Conservation (phyloP, 345 rosid species). For the Arabis alpina region DNA sequence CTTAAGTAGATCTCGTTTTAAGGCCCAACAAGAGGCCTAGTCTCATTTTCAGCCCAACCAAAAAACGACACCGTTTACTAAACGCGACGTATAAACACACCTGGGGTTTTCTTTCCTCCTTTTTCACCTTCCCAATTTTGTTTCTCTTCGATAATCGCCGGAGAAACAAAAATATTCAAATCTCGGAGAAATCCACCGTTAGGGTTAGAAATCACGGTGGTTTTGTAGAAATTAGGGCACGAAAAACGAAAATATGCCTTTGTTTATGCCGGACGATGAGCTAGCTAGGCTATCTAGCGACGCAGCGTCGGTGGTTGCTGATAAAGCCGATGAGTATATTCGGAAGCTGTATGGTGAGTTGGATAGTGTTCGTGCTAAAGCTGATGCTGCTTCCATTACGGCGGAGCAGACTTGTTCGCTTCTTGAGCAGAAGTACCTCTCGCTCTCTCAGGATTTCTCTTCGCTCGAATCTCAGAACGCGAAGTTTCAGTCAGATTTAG, state of each 20-base stretch:
- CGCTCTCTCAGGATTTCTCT: slow-evolving; percentile 67
- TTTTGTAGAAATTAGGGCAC: slow-evolving; percentile 34
- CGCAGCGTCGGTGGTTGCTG: slow-evolving; percentile 61
- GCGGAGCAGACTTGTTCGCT: slow-evolving; percentile 97
- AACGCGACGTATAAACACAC: slow-evolving; percentile 8
- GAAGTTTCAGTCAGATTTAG: slow-evolving; percentile 72
- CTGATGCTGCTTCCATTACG: slow-evolving; percentile 84
- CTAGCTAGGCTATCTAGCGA: slow-evolving; percentile 66
- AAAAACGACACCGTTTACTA: neutral
- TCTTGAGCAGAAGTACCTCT: slow-evolving; percentile 91
- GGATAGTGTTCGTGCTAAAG: slow-evolving; percentile 75
- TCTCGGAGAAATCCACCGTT: slow-evolving; percentile 10
- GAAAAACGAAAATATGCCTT: slow-evolving; percentile 56
- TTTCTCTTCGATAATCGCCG: slow-evolving; percentile 4
- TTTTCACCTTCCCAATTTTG: slow-evolving; percentile 21
- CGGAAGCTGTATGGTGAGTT: slow-evolving; percentile 59
- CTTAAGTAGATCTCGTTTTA: neutral
- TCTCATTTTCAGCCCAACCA: neutral
- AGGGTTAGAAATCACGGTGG: slow-evolving; percentile 16
- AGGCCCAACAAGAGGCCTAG: slow-evolving; percentile 28
- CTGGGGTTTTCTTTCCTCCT: slow-evolving; percentile 4
- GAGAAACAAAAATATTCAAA: neutral
- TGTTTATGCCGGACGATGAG: slow-evolving; percentile 92
- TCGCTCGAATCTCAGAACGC: slow-evolving; percentile 65
- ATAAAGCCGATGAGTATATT: slow-evolving; percentile 82